phyloP scores from a whole-genome alignment of 1,284 basidiomycete species.

The Cutaneotrichosporon cavernicola region DNA sequence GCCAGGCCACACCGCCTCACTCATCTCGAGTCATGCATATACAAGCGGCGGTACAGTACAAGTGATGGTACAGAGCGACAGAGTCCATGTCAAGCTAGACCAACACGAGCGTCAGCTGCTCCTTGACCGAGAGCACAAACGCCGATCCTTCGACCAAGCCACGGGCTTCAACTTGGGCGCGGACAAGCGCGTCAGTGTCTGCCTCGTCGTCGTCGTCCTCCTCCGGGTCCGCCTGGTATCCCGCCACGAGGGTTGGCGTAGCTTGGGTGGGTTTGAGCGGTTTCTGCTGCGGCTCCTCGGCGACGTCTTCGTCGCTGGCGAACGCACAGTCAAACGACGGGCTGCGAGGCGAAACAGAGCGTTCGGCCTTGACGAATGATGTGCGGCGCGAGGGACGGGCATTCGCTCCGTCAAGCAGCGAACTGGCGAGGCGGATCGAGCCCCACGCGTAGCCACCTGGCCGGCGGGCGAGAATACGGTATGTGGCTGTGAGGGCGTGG shows the following conservation, averaged over 20 bases:
- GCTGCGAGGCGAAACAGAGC: not conserved
- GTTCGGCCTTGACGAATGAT: constrained; percentile 30
- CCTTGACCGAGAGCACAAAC: constrained; percentile 48
- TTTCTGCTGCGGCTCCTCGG: not conserved
- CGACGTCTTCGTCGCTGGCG: constrained; percentile 13
- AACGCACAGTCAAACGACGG: not conserved
- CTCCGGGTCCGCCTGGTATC: constrained; percentile 1
- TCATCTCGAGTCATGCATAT: too few species aligned
- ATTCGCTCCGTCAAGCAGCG: constrained; percentile 23
- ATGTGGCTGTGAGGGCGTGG: constrained; percentile 42
- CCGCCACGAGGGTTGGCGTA: not conserved
- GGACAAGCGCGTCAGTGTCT: constrained; percentile 42
- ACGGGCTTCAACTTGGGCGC: constrained; percentile 37
- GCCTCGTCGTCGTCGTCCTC: constrained; percentile 45
- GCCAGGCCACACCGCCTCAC: too few species aligned
- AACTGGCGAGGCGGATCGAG: constrained; percentile 46
- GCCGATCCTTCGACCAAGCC: constrained; percentile 43
- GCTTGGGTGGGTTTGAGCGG: not conserved
- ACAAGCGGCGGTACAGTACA: not conserved
- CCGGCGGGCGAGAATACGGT: constrained; percentile 47
- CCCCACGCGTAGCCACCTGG: constrained; percentile 42
- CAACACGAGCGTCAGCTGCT: constrained; percentile 47
- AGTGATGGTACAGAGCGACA: not conserved
- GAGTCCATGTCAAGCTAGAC: constrained; percentile 24
- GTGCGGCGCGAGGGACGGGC: constrained; percentile 32